Conservation (phyloP, 768 basidiomycete species). For the Pulveroboletus sp. region DNA sequence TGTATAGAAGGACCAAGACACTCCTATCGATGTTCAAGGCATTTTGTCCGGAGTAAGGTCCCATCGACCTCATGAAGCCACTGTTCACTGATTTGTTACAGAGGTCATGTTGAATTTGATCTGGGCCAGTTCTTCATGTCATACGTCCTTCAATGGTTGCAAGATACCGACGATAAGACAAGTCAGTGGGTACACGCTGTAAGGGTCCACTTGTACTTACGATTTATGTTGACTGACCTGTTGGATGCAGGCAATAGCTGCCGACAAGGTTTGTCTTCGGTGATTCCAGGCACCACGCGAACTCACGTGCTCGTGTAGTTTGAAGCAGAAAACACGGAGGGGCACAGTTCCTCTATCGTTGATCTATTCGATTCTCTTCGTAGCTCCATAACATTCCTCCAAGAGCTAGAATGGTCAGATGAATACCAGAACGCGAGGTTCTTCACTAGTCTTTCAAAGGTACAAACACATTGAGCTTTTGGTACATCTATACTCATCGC, state of each 20-base stretch:
- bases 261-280: constrained; percentile 62
- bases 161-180: constrained; percentile 87
- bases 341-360: constrained; percentile 94
- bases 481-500: neutral
- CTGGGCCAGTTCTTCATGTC: constrained; percentile 79
- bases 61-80: neutral
- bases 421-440: constrained; percentile 86
- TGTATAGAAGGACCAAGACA: constrained; percentile 77
- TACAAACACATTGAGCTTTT: constrained; percentile 25
- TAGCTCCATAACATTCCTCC: constrained; percentile 84
- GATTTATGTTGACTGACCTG: constrained; percentile 6
- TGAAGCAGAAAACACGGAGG: constrained; percentile 72
- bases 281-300: neutral
- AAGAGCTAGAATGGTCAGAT: constrained; percentile 91
- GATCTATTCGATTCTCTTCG: constrained; percentile 94
- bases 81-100: constrained; percentile 24
- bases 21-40: constrained; percentile 78
- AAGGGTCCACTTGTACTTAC: constrained; percentile 33
- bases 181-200: constrained; percentile 92
- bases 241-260: constrained; percentile 63
- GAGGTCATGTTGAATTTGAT: constrained; percentile 62
- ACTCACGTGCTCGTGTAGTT: constrained; percentile 45
- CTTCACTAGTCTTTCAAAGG: constrained; percentile 86
- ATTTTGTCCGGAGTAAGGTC: constrained; percentile 73
- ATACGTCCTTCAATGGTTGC: constrained; percentile 85